A percentile compares a stretch with the other conserved stretches of the same genome.
phyloP scores from a whole-genome alignment of 805 yeast genomes.

The Starmerella sp. region DNA sequence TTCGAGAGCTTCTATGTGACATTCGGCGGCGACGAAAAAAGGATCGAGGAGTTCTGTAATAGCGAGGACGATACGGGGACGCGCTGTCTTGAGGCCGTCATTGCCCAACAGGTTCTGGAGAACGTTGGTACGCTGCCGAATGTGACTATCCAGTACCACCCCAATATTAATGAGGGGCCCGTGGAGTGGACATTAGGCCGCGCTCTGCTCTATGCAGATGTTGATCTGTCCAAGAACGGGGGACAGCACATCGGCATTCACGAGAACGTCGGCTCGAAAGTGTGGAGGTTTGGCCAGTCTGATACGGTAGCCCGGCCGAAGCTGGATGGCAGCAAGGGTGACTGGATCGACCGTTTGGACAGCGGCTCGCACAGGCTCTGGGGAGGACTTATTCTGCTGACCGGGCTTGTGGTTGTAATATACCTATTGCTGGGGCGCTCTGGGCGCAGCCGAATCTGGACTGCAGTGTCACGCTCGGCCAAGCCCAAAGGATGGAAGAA shows the following conservation, averaged over 20 bases:
- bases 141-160: constrained; percentile 25
- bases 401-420: constrained; percentile 26
- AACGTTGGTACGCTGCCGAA: constrained; percentile 27
- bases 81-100: constrained; percentile 46
- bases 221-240: constrained; percentile 34
- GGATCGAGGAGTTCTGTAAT: neutral
- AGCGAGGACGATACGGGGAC: neutral
- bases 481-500: neutral
- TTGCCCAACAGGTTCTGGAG: constrained; percentile 28
- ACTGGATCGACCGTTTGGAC: constrained; percentile 15
- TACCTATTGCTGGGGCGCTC: constrained; percentile 32
- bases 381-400: constrained; percentile 32
- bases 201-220: constrained; percentile 51
- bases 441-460: constrained; percentile 19
- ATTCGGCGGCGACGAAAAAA: neutral
- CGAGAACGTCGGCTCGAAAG: constrained; percentile 10
- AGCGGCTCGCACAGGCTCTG: constrained; percentile 26
- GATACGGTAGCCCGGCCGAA: constrained; percentile 10
- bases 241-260: constrained; percentile 19
- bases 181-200: constrained; percentile 48
- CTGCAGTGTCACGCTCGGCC: constrained; percentile 9
- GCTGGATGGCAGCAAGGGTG: constrained; percentile 4
- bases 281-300: constrained; percentile 14
- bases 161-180: constrained; percentile 22
- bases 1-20: neutral